Evolutionary conservation across 306 rosid species (phyloP).

Genomic region (Nissolia schottii): DNA sequence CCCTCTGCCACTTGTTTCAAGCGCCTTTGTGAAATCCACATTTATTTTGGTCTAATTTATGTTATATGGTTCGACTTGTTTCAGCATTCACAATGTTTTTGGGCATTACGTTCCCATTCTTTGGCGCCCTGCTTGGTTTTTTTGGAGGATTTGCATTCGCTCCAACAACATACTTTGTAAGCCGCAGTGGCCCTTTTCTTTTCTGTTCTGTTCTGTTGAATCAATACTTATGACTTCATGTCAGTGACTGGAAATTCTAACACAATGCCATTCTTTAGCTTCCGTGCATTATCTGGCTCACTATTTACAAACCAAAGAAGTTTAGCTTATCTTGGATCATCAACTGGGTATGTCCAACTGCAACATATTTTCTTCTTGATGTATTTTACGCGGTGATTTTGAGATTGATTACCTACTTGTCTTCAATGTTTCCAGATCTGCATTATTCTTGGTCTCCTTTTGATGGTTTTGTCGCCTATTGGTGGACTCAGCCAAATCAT

Average conservation of each 20-base stretch:
- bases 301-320: slow-evolving; percentile 51
- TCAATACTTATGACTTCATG: not conserved
- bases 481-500: slow-evolving; percentile 64
- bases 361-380: not conserved
- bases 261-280: slow-evolving; percentile 39
- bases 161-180: slow-evolving; percentile 70
- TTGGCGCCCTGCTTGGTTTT: slow-evolving; percentile 58
- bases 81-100: slow-evolving; percentile 70
- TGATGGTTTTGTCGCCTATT: slow-evolving; percentile 63
- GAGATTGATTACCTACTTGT: not conserved
- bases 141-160: slow-evolving; percentile 83
- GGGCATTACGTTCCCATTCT: slow-evolving; percentile 71
- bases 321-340: slow-evolving; percentile 55
- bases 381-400: not conserved
- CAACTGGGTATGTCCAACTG: slow-evolving; percentile 62
- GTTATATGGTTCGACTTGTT: not conserved
- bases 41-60: not conserved
- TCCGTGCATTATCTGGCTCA: slow-evolving; percentile 73
- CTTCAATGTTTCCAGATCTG: slow-evolving; percentile 44
- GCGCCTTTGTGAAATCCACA: not conserved
- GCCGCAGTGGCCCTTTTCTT: not conserved
- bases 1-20: not conserved
- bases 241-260: not conserved
- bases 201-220: not conserved
- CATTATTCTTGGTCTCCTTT: slow-evolving; percentile 53